Conservation (phyloP, 257 asterid species). For the Linderniella brevidens region DNA sequence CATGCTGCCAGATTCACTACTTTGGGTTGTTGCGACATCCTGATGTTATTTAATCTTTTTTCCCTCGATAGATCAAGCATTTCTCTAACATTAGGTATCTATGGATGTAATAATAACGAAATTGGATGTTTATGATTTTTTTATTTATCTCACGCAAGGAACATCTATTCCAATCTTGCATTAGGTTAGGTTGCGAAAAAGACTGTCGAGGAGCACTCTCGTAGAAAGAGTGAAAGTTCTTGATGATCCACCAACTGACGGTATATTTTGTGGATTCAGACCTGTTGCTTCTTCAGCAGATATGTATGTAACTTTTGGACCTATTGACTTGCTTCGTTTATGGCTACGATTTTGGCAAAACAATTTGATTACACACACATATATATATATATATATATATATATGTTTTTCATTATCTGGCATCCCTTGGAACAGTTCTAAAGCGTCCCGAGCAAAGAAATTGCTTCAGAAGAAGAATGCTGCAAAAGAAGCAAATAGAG, state of each 20-base stretch:
- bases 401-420: neutral
- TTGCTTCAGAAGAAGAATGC: slow-evolving; percentile 42
- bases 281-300: slow-evolving; percentile 64
- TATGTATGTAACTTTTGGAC: slow-evolving; percentile 29
- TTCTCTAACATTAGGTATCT: no score
- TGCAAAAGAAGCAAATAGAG: slow-evolving; percentile 39
- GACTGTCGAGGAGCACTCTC: slow-evolving; percentile 49
- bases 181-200: slow-evolving; percentile 34
- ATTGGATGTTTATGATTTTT: slow-evolving; percentile 8
- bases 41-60: no score
- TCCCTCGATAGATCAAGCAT: no score
- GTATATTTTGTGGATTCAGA: slow-evolving; percentile 53
- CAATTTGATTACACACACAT: neutral
- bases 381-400: neutral
- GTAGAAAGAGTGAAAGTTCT: slow-evolving; percentile 56
- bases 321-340: no score
- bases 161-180: slow-evolving; percentile 5
- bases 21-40: no score
- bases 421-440: slow-evolving; percentile 24
- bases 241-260: slow-evolving; percentile 36
- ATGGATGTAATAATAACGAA: no score
- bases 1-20: no score
- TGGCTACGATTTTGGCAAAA: neutral
- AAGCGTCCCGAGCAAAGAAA: slow-evolving; percentile 66
- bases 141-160: slow-evolving; percentile 8